Evolutionary conservation across 768 basidiomycete species (phyloP), one percentile per base, ranked within the genome.

Genomic region (Termitomyces sp.): DNA sequence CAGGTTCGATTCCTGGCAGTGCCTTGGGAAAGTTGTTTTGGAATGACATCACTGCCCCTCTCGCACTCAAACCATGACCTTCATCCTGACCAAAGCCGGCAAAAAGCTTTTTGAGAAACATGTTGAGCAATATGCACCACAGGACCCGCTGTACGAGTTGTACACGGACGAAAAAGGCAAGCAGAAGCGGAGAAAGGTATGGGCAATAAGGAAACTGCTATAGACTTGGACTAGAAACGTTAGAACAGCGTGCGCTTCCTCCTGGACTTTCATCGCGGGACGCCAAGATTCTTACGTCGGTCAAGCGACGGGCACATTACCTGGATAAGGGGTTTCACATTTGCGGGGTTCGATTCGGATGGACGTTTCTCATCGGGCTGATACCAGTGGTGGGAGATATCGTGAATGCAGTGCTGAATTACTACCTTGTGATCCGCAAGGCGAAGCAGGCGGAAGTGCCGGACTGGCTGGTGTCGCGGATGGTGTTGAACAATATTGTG

Each of bases 261-360:
- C 81, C 84, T 7, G 93, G 93, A 0, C 78, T 98, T 3, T 88
- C 88, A 0, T 66, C 77, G n/a, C 81, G 88, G 22, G 95, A 97
- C 60, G 79, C 80, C 35, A 81, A 80, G 48, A 85, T 93, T 45
- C 77, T 97, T 38, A 78, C 78, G 59, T 81, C 84, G 15, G 83
- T 97, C 22, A 83, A 89, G 62, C 76, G 78, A 28, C 77, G 92
- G 2, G 93, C 92, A 0, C 90, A 89, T 61, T 83, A 86, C 65
- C 84, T 97, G 51, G 95, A 97, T 72, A 93, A 91, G 68, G 85
- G 90, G 1, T 90, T 97, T 75, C 74, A 66, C 43, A 21, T 96
- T 2, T 88, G 85, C 57, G 92, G 94, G 11, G 64, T 95, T 50
- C 82, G 83, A 5, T 93, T 96, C 57, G 94, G 94, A 0, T 94